Percentiles rank a stretch among this genome's conserved stretches.
Evolutionary conservation across 129 eudicot genomes (phyloP).

Genomic region (Saussurea involucrata): DNA sequence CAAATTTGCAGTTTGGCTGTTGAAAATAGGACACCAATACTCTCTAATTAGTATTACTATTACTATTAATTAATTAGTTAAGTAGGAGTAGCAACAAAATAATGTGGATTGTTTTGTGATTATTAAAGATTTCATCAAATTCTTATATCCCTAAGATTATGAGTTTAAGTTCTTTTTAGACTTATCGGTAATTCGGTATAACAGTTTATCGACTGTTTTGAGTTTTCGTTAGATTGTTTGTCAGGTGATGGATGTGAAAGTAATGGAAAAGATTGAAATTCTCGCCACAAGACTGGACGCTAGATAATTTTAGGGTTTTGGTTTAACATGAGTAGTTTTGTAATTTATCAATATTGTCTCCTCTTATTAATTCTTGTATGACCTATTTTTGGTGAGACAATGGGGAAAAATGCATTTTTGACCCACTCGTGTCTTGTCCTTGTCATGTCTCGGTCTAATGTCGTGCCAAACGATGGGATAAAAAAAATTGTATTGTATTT

Average conservation of each 20-base stretch:
- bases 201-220: neutral
- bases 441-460: too few relatives aligned
- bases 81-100: conserved; percentile 33
- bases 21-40: conserved; percentile 24
- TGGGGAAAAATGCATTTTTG: too few relatives aligned
- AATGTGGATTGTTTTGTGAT: conserved; percentile 32
- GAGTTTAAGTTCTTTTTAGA: neutral
- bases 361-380: too few relatives aligned
- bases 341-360: too few relatives aligned
- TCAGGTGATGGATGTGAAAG: neutral
- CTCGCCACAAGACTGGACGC: too few relatives aligned
- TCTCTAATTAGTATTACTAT: neutral
- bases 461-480: too few relatives aligned
- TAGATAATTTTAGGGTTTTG: too few relatives aligned
- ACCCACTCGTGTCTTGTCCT: too few relatives aligned
- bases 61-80: neutral
- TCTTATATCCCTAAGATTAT: neutral
- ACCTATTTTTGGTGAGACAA: too few relatives aligned
- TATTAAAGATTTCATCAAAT: conserved; percentile 9
- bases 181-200: neutral
- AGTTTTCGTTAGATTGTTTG: neutral
- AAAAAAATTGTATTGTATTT: too few relatives aligned
- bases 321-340: too few relatives aligned
- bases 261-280: neutral
- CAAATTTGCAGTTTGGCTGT: conserved; percentile 28